Percentiles rank a stretch among this genome's conserved stretches.
These are phyloP conservation scores for Craterostigma plantagineum DNA, from an alignment of 257 asterid species.

Conservation along the genomic window DNA sequence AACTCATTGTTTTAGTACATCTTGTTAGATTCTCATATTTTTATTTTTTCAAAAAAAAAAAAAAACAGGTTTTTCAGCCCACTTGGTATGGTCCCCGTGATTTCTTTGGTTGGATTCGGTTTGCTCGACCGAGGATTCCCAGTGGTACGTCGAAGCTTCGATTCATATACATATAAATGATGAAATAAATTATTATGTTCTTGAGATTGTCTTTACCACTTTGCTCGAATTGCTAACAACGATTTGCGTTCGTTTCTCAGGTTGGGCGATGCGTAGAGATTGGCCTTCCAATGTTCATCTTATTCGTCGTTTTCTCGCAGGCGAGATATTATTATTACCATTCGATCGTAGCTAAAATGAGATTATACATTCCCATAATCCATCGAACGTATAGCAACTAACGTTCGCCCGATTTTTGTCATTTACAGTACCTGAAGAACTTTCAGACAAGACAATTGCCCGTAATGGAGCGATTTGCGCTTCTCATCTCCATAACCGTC, in stretches of 20 bases:
- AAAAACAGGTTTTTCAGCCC: constrained; percentile 82
- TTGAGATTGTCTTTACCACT: no score
- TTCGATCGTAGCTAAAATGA: background rate
- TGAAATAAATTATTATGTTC: background rate
- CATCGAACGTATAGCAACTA: background rate
- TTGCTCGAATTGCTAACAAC: background rate
- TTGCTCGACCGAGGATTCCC: constrained; percentile 91
- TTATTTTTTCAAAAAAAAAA: no score
- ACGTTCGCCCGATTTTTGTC: background rate
- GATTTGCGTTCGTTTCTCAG: constrained; percentile 22
- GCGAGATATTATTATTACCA: constrained; percentile 11
- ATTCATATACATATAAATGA: background rate
- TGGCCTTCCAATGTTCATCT: constrained; percentile 80
- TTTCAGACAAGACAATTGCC: constrained; percentile 60
- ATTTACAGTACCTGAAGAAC: constrained; percentile 65
- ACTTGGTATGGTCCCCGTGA: constrained; percentile 93
- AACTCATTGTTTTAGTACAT: background rate
- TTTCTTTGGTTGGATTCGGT: constrained; percentile 80
- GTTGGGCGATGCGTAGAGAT: constrained; percentile 86
- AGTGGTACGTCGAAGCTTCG: constrained; percentile 26
- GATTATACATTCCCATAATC: no score
- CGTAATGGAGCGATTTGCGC: constrained; percentile 66
- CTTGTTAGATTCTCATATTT: no score
- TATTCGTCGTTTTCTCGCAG: constrained; percentile 87
- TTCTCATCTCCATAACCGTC: constrained; percentile 47